Evolutionary conservation across 768 basidiomycete species (phyloP).

Genomic region (Lactarius indigo): DNA sequence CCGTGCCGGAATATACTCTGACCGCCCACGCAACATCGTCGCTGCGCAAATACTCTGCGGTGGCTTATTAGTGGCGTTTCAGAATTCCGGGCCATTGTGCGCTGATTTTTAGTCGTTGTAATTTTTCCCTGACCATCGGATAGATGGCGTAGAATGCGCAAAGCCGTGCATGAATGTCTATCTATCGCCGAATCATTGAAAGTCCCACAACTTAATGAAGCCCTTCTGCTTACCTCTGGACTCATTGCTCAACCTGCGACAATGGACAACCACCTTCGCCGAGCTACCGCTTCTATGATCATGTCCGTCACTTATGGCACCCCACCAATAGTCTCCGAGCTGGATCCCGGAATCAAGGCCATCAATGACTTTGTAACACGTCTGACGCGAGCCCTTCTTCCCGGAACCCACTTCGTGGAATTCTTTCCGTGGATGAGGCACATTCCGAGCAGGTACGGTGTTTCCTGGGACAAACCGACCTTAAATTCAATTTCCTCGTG

Average conservation of each 20-base stretch:
- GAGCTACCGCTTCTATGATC: constrained; percentile 7
- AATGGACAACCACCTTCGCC: neutral
- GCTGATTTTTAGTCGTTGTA: neutral
- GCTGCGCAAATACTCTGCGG: constrained; percentile 21
- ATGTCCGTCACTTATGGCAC: constrained; percentile 16
- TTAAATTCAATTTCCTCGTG: too few species aligned
- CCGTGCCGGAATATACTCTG: constrained; percentile 21
- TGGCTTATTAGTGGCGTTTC: constrained; percentile 17
- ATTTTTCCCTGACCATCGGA: neutral
- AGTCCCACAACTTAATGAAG: constrained; percentile 2
- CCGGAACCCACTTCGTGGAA: constrained; percentile 17
- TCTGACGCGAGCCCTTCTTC: neutral
- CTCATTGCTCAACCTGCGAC: neutral
- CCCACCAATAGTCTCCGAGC: neutral
- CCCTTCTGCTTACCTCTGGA: neutral
- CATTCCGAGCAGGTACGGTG: constrained; percentile 1
- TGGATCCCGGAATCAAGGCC: neutral
- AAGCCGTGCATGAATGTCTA: constrained; percentile 12
- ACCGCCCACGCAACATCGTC: constrained; percentile 21
- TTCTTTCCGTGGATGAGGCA: constrained; percentile 17
- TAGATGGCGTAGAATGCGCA: constrained; percentile 22
- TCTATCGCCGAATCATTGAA: neutral
- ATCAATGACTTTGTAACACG: neutral
- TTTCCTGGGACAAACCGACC: too few species aligned
- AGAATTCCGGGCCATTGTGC: constrained; percentile 17